Conservation (phyloP, 2,329 filamentous ascomycete species). For the Corinectria fuckeliana region DNA sequence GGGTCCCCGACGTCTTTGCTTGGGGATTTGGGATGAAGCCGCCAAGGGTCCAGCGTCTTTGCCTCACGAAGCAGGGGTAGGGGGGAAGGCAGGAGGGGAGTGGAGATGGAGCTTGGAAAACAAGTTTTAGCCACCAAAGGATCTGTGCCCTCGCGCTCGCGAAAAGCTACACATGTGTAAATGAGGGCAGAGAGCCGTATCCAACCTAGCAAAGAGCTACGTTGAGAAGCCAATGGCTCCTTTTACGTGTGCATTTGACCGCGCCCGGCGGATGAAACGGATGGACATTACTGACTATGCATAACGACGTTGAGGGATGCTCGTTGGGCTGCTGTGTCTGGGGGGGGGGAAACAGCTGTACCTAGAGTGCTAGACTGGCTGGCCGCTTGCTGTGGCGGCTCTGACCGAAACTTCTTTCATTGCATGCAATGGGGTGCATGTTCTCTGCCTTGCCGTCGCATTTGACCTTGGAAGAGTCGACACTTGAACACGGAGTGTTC, state of each 20-base stretch:
- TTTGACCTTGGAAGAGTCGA: neutral
- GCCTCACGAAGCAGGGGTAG: constrained; percentile 32
- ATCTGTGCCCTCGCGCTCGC: constrained; percentile 21
- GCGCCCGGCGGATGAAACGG: neutral
- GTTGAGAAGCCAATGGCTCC: neutral
- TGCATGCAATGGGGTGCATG: neutral
- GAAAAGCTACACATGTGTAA: constrained; percentile 20
- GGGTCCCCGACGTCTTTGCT: constrained; percentile 24
- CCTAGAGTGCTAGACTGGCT: constrained; percentile 17
- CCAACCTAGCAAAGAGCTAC: constrained; percentile 7
- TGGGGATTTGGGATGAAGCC: constrained; percentile 21
- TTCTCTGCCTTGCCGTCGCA: neutral
- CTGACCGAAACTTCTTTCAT: neutral
- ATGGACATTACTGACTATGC: neutral
- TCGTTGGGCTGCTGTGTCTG: neutral
- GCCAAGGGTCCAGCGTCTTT: constrained; percentile 29
- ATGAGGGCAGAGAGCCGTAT: constrained; percentile 24
- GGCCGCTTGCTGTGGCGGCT: constrained; percentile 2
- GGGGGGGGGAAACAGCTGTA: neutral
- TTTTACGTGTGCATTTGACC: neutral
- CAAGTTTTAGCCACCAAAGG: constrained; percentile 1
- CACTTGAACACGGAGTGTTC: constrained; percentile 6
- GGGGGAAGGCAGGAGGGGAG: constrained; percentile 14
- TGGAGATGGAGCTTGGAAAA: neutral
- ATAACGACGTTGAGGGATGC: neutral